Evolutionary conservation across 371 early-diverging fungal genomes (phyloP), one percentile per base, ranked within the genome.

Genomic region (Mucor racemosus): DNA sequence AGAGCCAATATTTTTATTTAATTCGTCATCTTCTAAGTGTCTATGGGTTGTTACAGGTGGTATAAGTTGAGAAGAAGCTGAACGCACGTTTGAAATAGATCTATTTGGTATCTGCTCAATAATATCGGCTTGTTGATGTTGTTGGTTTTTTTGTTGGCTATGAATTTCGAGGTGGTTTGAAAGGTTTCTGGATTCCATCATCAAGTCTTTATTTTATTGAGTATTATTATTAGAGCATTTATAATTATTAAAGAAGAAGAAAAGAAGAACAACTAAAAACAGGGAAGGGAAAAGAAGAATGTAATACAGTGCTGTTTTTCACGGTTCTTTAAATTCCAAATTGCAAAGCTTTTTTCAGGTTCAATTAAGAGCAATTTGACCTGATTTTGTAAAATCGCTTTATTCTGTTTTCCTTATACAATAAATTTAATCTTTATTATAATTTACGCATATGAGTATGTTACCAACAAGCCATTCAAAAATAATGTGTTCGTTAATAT

Each of bases 1-100:
- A 31, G 74, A 67, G 38, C 76, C 68, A n/a, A 82, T 74, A 65
- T 76, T 79, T 17, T 77, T 76, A 55, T 71, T 71, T 15, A 66
- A 60, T 66, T 67, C 61, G 7, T 72, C 67, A 26, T 68, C 58
- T 8, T 53, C 55, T 33, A 55, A 55, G 13, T 66, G 58, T 62
- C 66, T 61, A 42, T 71, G 48, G 7, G 71, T 66, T 42, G 62
- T 62, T 62, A 71, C 66, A 60, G 66, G 66, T 56, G 66, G 61
- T 54, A 66, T 66, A 35, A 66, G 66, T 39, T 66, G 66, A 40
- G 66, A 59, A 17, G 60, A 60, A 19, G 26, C 34, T 10, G 60
- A 7, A 19, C 66, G 66, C 11, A 13, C 36, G 21, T 55, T 60
- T 6, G 60, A 60, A 21, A 21, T 66, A 26, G 66, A 66, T 66